These are phyloP conservation scores for Trichoderma reesei DNA, from an alignment of 495 filamentous ascomycete species.

Conservation along the genomic window DNA sequence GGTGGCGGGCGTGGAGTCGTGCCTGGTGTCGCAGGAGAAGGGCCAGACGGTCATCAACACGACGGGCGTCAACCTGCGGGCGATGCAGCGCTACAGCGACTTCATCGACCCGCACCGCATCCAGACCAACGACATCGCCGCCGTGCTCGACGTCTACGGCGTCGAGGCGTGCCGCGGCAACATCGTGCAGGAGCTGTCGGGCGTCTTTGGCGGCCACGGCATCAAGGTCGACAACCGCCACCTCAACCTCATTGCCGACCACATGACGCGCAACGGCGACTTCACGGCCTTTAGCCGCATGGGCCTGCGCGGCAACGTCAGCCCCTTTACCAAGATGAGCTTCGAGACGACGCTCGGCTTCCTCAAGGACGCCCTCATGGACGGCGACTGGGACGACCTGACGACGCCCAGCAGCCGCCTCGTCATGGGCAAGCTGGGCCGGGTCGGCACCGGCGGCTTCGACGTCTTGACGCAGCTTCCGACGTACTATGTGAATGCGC, in stretches of 20 bases:
- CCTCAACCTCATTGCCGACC: conserved; percentile 89
- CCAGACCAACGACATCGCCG: conserved; percentile 84
- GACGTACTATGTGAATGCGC: conserved; percentile 23
- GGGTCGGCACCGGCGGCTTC: conserved; percentile 82
- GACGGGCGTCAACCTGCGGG: conserved; percentile 76
- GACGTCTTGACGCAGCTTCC: conserved; percentile 58
- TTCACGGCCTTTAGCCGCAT: conserved; percentile 88
- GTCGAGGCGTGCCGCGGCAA: conserved; percentile 82
- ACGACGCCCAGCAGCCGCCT: conserved; percentile 78
- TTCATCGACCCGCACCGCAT: conserved; percentile 80
- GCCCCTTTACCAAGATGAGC: conserved; percentile 94
- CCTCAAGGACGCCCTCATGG: conserved; percentile 80
- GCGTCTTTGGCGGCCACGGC: conserved; percentile 83
- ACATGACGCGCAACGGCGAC: conserved; percentile 83
- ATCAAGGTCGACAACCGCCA: conserved; percentile 91
- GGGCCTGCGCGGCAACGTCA: conserved; percentile 70
- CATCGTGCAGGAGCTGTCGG: conserved; percentile 78
- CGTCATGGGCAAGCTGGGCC: conserved; percentile 72
- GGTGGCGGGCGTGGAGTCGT: conserved; percentile 62
- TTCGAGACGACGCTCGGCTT: conserved; percentile 96
- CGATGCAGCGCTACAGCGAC: conserved; percentile 80
- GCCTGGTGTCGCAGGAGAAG: conserved; percentile 49
- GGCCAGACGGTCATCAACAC: conserved; percentile 57
- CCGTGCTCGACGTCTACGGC: conserved; percentile 77
- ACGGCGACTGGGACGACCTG: conserved; percentile 83